phyloP scores from a whole-genome alignment of 1,284 basidiomycete genomes.

The Ganoderma leucocontextum region DNA sequence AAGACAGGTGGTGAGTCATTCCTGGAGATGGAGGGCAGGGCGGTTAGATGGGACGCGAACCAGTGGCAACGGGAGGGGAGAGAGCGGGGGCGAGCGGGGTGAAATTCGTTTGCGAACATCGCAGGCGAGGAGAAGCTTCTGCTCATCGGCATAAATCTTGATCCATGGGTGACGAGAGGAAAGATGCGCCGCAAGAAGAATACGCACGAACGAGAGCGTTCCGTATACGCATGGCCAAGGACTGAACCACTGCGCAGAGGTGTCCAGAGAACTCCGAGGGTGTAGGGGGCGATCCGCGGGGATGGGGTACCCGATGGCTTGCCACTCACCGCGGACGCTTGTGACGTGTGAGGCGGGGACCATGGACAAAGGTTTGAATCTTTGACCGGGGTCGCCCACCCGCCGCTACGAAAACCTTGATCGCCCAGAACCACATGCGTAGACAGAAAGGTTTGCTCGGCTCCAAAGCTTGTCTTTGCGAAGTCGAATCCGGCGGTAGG shows the following conservation, averaged over 20 bases:
- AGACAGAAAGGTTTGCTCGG: not conserved
- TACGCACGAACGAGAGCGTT: not conserved
- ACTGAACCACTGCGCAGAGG: not conserved
- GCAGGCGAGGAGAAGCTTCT: constrained; percentile 1
- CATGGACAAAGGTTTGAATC: not conserved
- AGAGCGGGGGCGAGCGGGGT: constrained; percentile 3
- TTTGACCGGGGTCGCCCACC: not conserved
- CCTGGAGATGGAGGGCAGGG: not conserved
- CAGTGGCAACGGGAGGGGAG: not conserved
- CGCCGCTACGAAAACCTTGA: not conserved
- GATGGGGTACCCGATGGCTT: not conserved
- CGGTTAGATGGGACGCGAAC: not conserved
- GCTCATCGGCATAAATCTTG: not conserved
- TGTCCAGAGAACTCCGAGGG: constrained; percentile 4
- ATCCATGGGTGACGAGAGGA: not conserved
- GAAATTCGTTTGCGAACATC: not conserved
- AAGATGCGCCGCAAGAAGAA: not conserved
- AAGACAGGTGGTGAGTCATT: not conserved
- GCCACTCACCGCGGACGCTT: not conserved
- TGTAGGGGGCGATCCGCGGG: constrained; percentile 1
- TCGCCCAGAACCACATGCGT: not conserved
- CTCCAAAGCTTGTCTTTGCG: not conserved
- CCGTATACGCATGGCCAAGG: not conserved
- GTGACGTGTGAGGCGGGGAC: not conserved
- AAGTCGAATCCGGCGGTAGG: not conserved